phyloP scores from a whole-genome alignment of 2,329 filamentous ascomycete species.

The Epichloe elymi region DNA sequence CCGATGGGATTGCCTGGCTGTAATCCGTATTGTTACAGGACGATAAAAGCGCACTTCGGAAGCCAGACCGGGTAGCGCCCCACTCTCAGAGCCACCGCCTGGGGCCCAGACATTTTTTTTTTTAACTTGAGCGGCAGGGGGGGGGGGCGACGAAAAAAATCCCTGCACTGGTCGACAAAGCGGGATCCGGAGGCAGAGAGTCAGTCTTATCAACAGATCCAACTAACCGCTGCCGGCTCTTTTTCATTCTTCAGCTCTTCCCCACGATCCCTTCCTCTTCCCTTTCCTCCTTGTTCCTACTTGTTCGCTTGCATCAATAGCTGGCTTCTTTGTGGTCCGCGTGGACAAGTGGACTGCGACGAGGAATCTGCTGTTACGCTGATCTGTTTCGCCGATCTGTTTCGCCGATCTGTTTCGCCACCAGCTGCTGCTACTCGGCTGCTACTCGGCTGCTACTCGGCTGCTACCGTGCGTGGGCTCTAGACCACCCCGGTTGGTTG shows the following conservation, averaged over 20 bases:
- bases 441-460: background rate
- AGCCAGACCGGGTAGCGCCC: background rate
- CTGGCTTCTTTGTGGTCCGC: background rate
- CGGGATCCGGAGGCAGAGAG: background rate
- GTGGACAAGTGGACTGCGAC: background rate
- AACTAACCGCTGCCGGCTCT: background rate
- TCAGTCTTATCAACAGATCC: background rate
- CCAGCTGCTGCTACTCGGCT: background rate
- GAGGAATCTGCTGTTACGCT: background rate
- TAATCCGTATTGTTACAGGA: no score
- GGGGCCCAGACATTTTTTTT: background rate
- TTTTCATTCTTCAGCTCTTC: background rate
- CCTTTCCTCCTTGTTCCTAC: background rate
- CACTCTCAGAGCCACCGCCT: background rate
- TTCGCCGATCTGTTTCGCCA: background rate
- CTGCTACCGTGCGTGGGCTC: background rate
- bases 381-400: background rate
- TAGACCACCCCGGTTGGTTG: background rate
- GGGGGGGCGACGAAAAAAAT: conserved; percentile 1
- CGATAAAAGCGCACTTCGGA: no score
- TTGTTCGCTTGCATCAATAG: background rate
- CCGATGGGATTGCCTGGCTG: conserved; percentile 7
- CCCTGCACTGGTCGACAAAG: conserved; percentile 5
- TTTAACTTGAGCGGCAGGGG: background rate
- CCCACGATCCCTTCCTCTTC: background rate